Evolutionary conservation across 306 rosid species (phyloP), one percentile per base, ranked within the genome.

Genomic region (Vicia faba): DNA sequence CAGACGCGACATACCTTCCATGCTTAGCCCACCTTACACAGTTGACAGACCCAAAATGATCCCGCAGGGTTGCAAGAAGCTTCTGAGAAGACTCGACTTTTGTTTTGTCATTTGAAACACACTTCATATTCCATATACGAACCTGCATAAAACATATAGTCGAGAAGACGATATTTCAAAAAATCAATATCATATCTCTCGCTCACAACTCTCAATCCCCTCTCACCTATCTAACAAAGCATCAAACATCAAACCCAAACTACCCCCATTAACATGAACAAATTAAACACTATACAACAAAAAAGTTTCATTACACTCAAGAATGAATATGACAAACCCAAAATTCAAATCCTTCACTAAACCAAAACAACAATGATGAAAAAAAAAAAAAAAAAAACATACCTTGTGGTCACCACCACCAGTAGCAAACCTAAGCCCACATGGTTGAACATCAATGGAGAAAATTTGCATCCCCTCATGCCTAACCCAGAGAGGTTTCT

Each of bases 361-460:
- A 64, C 2, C n/a, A 14, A 64, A 5, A 43, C 38, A 64, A 43
- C 14, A 8, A 63, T 5, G 7, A n/a, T 11, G 19, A 61, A 11
- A 10, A 11, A 19, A 18, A 35, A 33, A 14, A 46, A 54, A 54
- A 36, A 59, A 54, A 18, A 11, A 54, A 0, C 74, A 75, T 48
- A 88, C 99, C 97, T 95, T 95, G 80, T 90, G 97, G 84, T 93
- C 99, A 73, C 99, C 99, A 57, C 99, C 99, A 46, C 99, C 99
- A 78, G 99, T 90, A 15, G 97, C 96, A 43, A 93, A 84, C 80
- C 99, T 78, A 35, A 86, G 85, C 8, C 97, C 97, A 12, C 96
- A 96, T 1, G 99, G 97, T 76, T 93, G 99, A 67, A 95, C 91
- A 84, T 95, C 99, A 78, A 95, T 90, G 77, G 96, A 95, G 86